Evolutionary conservation across 169 alveolate species (phyloP), one percentile per base, ranked within the genome.

Genomic region (Ichthyophthirius multifiliis): DNA sequence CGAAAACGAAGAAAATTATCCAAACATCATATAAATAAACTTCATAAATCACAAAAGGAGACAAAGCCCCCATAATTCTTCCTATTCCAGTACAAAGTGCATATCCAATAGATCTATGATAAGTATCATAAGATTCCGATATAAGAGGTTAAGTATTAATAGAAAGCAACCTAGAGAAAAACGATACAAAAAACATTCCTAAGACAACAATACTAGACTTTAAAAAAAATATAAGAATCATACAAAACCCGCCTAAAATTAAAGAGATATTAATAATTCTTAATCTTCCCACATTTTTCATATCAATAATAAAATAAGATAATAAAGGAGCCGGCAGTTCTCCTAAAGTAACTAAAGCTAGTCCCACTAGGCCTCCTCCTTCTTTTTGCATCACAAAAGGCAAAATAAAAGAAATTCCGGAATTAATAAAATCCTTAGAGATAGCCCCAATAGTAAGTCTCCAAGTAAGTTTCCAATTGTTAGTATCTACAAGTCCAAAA

Each of bases 61-160:
- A 63, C 12, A 78, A 23, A 20, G 73, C 34, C 2, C 84, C 84
- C 37, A 43, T 63, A 31, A 55, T 73, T 27, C 84, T 39, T 1
- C 84, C 78, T 18, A 65, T 27, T 35, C 74, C 84, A 32, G 43
- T 43, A 9, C 78, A 30, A 27, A 75, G 32, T 18, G 78, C 84
- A n/a, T 64, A 20, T 65, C 79, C 84, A 18, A 64, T 31, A 20
- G 84, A 78, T 41, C 84, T 65, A 65, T 78, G 73, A 1, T 64
- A 4, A 4, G 84, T 78, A 12, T 74, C 67, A 65, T 78, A 78
- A 30, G 84, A 78, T 64, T 78, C 84, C 34, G 73, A 39, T 16
- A 78, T 39, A 16, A 78, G 37, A 30, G 84, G 84, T 31, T 35
- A 31, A 18, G 73, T 31, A 23, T 73, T 41, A 16, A 78, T 35